These are phyloP conservation scores for Pelargonium australe DNA, from an alignment of 441 rosid species.

Conservation along the genomic window DNA sequence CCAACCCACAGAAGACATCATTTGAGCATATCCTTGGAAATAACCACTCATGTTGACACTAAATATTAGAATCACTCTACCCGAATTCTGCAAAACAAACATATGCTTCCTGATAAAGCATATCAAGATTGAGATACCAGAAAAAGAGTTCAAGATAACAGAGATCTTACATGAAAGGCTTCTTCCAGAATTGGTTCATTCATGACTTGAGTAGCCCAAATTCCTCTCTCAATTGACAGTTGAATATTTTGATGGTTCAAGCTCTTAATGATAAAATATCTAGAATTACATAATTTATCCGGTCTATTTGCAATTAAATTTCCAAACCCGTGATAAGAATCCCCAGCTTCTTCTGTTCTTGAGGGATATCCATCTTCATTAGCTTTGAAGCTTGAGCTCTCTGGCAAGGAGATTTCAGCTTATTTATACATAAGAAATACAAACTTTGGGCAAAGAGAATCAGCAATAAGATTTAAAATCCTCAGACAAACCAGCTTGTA, in stretches of 20 bases:
- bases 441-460: not conserved
- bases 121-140: constrained; percentile 24
- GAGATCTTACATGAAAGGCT: constrained; percentile 73
- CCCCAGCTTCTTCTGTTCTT: constrained; percentile 35
- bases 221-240: constrained; percentile 69
- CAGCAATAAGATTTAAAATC: constrained; percentile 1
- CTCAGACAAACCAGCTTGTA: not conserved
- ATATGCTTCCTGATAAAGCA: constrained; percentile 29
- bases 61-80: constrained; percentile 72
- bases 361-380: constrained; percentile 44
- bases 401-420: constrained; percentile 40
- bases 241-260: constrained; percentile 71
- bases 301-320: constrained; percentile 34
- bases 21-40: constrained; percentile 98
- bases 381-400: constrained; percentile 59
- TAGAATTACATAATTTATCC: constrained; percentile 44
- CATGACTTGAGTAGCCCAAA: constrained; percentile 99
- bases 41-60: constrained; percentile 99
- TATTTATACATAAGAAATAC: constrained; percentile 5
- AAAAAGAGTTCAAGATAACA: constrained; percentile 17
- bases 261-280: constrained; percentile 94
- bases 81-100: constrained; percentile 68
- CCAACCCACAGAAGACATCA: constrained; percentile 92
- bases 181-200: constrained; percentile 95
- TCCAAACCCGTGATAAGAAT: constrained; percentile 33